Evolutionary conservation across 768 basidiomycete genomes (phyloP).

Genomic region (Kwoniella mangroviensis): DNA sequence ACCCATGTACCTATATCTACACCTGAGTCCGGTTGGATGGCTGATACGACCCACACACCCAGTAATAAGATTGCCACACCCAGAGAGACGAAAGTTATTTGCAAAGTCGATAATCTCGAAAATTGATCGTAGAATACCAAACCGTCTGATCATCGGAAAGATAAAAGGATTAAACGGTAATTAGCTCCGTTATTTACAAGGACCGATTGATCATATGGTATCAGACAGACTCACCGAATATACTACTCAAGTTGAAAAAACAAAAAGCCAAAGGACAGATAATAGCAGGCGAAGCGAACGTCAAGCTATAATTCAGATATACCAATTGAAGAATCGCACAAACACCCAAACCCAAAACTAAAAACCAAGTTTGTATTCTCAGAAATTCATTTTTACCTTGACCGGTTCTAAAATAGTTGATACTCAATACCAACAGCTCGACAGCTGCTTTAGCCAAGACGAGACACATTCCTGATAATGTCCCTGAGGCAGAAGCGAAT

Average conservation of each 20-base stretch:
- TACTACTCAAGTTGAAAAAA: conserved; percentile 90
- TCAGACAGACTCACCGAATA: conserved; percentile 68
- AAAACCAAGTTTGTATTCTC: conserved; percentile 66
- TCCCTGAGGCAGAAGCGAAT: conserved; percentile 85
- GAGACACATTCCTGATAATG: conserved; percentile 87
- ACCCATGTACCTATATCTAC: conserved; percentile 58
- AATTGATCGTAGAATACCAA: conserved; percentile 87
- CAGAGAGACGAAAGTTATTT: conserved; percentile 74
- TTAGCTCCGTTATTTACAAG: not conserved
- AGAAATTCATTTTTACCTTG: conserved; percentile 57
- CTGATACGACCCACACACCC: conserved; percentile 88
- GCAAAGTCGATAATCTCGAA: conserved; percentile 68
- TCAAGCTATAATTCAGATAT: conserved; percentile 62
- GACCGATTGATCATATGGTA: not conserved
- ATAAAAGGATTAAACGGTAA: not conserved
- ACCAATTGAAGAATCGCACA: conserved; percentile 75
- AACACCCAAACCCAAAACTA: conserved; percentile 70
- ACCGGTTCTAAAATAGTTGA: conserved; percentile 59
- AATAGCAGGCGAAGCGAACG: conserved; percentile 79
- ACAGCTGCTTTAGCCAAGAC: conserved; percentile 93
- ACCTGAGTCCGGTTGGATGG: conserved; percentile 62
- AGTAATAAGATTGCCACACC: conserved; percentile 78
- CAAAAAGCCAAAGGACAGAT: conserved; percentile 95
- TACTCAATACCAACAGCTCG: conserved; percentile 78
- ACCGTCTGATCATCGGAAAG: conserved; percentile 38